Base-by-base conservation (phyloP, 805 yeast genomes). In the Jamesozyma rosinii region DNA sequence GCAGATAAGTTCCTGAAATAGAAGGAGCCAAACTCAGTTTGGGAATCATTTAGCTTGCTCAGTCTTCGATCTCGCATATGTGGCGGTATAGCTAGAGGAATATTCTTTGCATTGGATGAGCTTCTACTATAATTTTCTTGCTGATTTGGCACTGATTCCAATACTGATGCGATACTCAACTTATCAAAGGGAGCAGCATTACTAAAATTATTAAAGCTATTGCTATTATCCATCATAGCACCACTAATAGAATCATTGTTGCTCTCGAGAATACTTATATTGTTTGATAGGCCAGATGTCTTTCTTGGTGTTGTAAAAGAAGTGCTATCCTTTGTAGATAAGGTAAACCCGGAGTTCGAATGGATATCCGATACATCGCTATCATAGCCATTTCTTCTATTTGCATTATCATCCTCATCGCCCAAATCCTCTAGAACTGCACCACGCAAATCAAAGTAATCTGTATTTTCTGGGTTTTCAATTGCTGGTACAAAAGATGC, bases 401-500 rank as follows among this genome's bases (percentile, higher is more conserved):
- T 26, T n/a, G 14, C 38, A 38, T 37, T 24, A 8, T 22, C 29
- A 24, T 41, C 44, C 8, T 48, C 49, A 9, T 50, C 58, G 17
- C 56, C 60, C 27, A 61, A 54, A 39, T 58, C 59, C 38, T 75
- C 70, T 55, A 84, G 64, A 10, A 73, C 78, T 0, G 96, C 97
- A 3, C 98, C 98, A 54, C 98, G 75, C 4, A 73, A 52, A 54
- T 92, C 98, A 63, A 90, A 92, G 57, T 92, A 90, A 42, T 87
- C 95, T 0, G 97, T 89, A 38, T 80, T 79, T 54, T 84, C 94
- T 0, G 96, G 95, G 52, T 86, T 74, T 5, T 79, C 85, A 8
- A 76, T 66, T 11, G 67, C 66, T 0, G 99, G 99, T 6, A 88
- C 79, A 65, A 92, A 92, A 0, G 95, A 77, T 0, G 92, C 88